Conservation (phyloP, 2,329 filamentous ascomycete genomes). For the Xylaria sp. region DNA sequence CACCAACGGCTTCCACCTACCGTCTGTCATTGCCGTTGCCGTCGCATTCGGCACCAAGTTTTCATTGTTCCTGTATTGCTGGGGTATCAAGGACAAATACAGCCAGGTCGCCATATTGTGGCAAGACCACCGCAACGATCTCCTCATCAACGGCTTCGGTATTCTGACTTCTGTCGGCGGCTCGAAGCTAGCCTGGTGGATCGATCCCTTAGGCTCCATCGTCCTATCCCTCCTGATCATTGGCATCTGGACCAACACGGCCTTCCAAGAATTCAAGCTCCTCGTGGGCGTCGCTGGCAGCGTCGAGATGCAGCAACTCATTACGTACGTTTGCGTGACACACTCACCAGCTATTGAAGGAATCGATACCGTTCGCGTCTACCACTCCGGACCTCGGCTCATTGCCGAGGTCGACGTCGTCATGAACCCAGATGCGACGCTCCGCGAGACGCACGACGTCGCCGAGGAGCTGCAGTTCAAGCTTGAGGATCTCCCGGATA, state of each 20-base stretch:
- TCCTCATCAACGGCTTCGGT: conserved; percentile 96
- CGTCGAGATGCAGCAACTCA: conserved; percentile 87
- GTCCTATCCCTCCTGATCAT: conserved; percentile 83
- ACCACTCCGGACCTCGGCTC: conserved; percentile 87
- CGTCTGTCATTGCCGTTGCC: conserved; percentile 85
- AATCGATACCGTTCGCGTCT: conserved; percentile 95
- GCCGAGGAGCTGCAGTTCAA: conserved; percentile 95
- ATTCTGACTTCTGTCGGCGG: conserved; percentile 92
- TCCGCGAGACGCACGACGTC: conserved; percentile 88
- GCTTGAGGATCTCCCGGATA: conserved; percentile 88
- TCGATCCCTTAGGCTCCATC: conserved; percentile 93
- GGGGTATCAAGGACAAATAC: conserved; percentile 88
- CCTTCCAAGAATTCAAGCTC: conserved; percentile 88
- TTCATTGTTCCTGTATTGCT: conserved; percentile 88
- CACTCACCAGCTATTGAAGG: conserved; percentile 83
- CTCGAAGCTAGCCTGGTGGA: conserved; percentile 89
- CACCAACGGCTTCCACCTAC: conserved; percentile 77
- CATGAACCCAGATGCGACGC: conserved; percentile 79
- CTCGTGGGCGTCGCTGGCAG: conserved; percentile 90
- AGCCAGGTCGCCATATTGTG: conserved; percentile 91
- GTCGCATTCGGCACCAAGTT: conserved; percentile 90
- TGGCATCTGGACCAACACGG: conserved; percentile 83
- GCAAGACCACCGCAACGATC: conserved; percentile 97
- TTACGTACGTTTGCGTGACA: conserved; percentile 96
- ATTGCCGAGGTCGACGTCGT: conserved; percentile 97